These are phyloP conservation scores for Cryptosporidium bovis DNA, from an alignment of 169 alveolate species.

Conservation along the genomic window DNA sequence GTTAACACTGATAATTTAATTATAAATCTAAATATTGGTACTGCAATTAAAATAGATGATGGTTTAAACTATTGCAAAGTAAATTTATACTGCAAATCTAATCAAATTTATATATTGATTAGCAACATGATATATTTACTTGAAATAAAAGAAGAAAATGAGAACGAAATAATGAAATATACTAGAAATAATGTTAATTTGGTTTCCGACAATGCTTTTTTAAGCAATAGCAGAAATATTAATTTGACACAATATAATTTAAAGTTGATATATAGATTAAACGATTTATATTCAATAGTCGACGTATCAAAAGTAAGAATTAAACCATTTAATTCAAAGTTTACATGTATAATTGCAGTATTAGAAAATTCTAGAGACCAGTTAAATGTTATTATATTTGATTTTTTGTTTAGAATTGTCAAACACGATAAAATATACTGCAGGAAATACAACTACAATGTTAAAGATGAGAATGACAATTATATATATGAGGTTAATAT, in stretches of 20 bases:
- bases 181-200: too few relatives aligned
- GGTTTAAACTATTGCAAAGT: neutral
- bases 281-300: slow-evolving; percentile 10
- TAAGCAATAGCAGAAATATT: neutral
- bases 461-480: slow-evolving; percentile 1
- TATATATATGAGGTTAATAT: too few relatives aligned
- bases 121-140: slow-evolving; percentile 18
- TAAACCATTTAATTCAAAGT: slow-evolving; percentile 2
- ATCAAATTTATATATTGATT: slow-evolving; percentile 22
- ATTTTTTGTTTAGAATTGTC: slow-evolving; percentile 28
- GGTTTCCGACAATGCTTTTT: neutral
- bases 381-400: slow-evolving; percentile 34
- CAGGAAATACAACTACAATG: slow-evolving; percentile 5
- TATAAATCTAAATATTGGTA: slow-evolving; percentile 1
- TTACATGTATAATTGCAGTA: slow-evolving; percentile 26
- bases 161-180: too few relatives aligned
- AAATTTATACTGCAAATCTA: neutral
- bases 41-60: neutral
- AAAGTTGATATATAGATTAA: slow-evolving; percentile 21
- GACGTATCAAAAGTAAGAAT: slow-evolving; percentile 31
- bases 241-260: slow-evolving; percentile 10
- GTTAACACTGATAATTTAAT: neutral
- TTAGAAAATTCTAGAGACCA: slow-evolving; percentile 41
- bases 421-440: slow-evolving; percentile 47
- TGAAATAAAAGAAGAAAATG: neutral